Evolutionary conservation across 73 alveolate species (phyloP).

Genomic region (Tetrahymena elliotti): DNA sequence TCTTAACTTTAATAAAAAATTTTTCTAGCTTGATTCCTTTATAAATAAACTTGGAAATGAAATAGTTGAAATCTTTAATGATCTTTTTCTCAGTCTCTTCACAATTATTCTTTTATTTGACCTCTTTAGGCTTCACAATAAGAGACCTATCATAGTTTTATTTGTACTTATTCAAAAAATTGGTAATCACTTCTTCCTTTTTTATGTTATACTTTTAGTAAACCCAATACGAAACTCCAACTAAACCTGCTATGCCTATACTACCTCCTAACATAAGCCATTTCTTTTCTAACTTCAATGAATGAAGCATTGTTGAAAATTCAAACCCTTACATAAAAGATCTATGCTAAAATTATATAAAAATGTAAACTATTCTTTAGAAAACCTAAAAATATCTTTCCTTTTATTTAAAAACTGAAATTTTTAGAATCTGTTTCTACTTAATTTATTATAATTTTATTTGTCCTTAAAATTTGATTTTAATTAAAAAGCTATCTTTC

Average conservation of each 20-base stretch:
- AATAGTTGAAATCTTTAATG: not conserved
- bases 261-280: not conserved
- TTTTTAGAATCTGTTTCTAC: not conserved
- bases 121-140: not conserved
- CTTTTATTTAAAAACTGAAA: not conserved
- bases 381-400: not conserved
- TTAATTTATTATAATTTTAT: no score
- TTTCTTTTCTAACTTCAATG: not conserved
- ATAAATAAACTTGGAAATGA: not conserved
- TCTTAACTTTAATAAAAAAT: not conserved
- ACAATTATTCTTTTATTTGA: not conserved
- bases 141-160: not conserved
- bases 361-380: not conserved
- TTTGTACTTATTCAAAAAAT: not conserved
- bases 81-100: not conserved
- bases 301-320: not conserved
- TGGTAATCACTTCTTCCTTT: not conserved
- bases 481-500: not conserved
- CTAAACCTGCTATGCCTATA: not conserved
- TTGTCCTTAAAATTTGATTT: not conserved
- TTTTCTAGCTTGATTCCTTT: not conserved
- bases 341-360: no score
- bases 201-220: not conserved
- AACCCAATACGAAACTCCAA: not conserved
- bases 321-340: not conserved